Evolutionary conservation across 176 grass and related monocot genomes (phyloP).

Genomic region (Aegilops sharonensis): DNA sequence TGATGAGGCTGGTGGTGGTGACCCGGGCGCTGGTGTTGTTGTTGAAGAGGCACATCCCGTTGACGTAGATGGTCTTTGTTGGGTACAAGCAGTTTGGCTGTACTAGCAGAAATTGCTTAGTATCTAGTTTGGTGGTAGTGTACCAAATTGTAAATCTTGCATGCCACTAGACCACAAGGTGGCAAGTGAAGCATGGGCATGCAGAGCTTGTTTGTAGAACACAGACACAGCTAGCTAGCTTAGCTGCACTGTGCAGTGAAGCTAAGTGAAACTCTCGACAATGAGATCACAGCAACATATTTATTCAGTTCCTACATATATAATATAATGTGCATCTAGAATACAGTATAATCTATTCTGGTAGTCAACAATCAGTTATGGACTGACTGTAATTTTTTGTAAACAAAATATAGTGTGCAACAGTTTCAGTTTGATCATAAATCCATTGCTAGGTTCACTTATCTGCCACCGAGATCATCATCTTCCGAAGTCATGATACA

Average conservation of each 20-base stretch:
- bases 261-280: background rate
- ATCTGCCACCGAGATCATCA: no score
- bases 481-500: no score
- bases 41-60: background rate
- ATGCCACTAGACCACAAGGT: conserved; percentile 9
- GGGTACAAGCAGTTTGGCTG: conserved; percentile 62
- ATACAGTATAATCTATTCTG: no score
- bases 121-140: background rate
- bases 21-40: conserved; percentile 26
- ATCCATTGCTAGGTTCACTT: no score
- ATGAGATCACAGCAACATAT: background rate
- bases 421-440: no score
- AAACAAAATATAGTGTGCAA: no score
- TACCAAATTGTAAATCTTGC: background rate
- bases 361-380: no score
- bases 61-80: conserved; percentile 67
- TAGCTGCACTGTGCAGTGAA: background rate
- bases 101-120: background rate
- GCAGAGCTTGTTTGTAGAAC: background rate
- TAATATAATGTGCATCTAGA: background rate
- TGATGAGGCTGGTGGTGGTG: background rate
- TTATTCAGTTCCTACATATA: background rate
- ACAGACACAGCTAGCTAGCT: background rate
- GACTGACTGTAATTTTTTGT: no score
- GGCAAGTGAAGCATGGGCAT: conserved; percentile 17